phyloP scores from a whole-genome alignment of 345 rosid species.

The Lepidium sativum region DNA sequence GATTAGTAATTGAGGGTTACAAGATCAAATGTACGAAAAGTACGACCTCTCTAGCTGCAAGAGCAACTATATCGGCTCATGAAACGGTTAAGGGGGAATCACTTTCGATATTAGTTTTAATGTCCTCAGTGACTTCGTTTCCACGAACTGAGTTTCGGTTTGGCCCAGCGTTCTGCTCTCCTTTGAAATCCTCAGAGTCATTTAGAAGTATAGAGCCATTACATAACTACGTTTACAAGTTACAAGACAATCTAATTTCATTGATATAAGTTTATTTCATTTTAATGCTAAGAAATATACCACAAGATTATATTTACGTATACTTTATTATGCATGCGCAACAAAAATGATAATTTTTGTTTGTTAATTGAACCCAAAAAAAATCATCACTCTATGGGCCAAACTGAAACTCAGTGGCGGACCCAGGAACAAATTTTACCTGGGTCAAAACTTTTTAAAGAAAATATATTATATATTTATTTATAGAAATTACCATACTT shows the following conservation, averaged over 20 bases:
- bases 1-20: not conserved
- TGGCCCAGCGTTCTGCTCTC: slow-evolving; percentile 64
- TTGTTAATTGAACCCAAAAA: too few relatives aligned
- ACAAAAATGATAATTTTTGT: too few relatives aligned
- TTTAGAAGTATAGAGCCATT: slow-evolving; percentile 78
- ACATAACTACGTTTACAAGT: slow-evolving; percentile 51
- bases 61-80: slow-evolving; percentile 66
- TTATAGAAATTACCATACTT: too few relatives aligned
- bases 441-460: too few relatives aligned
- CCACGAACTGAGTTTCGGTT: slow-evolving; percentile 74
- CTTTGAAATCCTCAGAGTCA: slow-evolving; percentile 46
- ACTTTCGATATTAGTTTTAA: slow-evolving; percentile 59
- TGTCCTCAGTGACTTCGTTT: slow-evolving; percentile 57
- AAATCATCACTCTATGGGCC: too few relatives aligned
- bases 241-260: not conserved
- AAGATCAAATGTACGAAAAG: slow-evolving; percentile 32
- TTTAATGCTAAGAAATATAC: too few relatives aligned
- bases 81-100: slow-evolving; percentile 66
- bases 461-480: too few relatives aligned
- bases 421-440: too few relatives aligned
- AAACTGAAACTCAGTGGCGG: too few relatives aligned
- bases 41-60: slow-evolving; percentile 79
- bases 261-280: too few relatives aligned
- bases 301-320: too few relatives aligned
- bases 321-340: too few relatives aligned